phyloP scores from a whole-genome alignment of 768 basidiomycete genomes.

The Podaxis rugospora region DNA sequence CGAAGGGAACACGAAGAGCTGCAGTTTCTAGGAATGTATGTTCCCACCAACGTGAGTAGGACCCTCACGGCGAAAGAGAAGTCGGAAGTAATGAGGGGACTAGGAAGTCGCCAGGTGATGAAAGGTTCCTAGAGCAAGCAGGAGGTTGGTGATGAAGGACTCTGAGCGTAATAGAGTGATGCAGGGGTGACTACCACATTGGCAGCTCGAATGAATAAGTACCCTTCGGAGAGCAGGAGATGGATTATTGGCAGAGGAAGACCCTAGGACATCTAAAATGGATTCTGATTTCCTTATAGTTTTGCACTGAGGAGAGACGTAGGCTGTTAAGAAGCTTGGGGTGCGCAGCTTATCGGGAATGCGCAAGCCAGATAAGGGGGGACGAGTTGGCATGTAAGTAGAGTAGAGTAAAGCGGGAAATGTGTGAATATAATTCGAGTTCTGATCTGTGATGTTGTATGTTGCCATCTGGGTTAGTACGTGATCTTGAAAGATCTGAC shows the following conservation, averaged over 20 bases:
- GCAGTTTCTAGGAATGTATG: neutral
- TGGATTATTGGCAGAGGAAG: conserved; percentile 8
- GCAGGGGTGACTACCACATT: conserved; percentile 20
- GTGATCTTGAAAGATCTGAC: conserved; percentile 22
- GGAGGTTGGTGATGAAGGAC: conserved; percentile 14
- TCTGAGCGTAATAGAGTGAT: conserved; percentile 15
- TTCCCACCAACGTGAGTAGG: conserved; percentile 14
- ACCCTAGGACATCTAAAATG: conserved; percentile 22
- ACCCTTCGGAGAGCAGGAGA: conserved; percentile 21
- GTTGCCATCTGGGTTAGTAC: conserved; percentile 11
- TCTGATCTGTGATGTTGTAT: conserved; percentile 9
- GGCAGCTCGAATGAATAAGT: conserved; percentile 23
- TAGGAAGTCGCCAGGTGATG: neutral
- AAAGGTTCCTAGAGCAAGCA: neutral
- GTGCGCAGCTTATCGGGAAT: neutral
- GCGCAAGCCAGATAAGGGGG: neutral
- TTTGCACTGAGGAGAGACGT: conserved; percentile 24
- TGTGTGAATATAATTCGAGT: neutral
- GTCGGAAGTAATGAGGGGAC: neutral
- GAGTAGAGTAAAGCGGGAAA: neutral
- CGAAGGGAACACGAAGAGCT: neutral
- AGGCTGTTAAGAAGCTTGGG: conserved; percentile 14
- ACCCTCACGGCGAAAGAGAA: neutral
- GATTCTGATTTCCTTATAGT: conserved; percentile 19
- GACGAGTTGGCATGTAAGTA: conserved; percentile 1